These are phyloP conservation scores for Omphalotus guepiniiformis DNA, from an alignment of 768 basidiomycete species.

Conservation along the genomic window DNA sequence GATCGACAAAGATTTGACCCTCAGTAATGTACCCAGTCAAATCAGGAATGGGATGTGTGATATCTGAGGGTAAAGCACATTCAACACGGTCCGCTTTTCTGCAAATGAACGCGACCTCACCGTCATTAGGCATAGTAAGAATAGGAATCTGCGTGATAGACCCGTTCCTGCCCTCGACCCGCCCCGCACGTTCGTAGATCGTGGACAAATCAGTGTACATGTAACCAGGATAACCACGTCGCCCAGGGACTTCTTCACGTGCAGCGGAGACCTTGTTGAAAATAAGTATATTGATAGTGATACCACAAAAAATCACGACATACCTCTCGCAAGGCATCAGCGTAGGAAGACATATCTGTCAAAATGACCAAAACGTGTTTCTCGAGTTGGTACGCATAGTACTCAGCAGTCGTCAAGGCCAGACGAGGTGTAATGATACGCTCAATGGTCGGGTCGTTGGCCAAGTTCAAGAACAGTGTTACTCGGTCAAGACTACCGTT, in stretches of 20 bases:
- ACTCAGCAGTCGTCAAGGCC: slow-evolving; percentile 96
- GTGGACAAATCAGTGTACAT: slow-evolving; percentile 99
- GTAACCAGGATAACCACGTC: slow-evolving; percentile 97
- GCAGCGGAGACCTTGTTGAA: slow-evolving; percentile 84
- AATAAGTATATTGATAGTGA: slow-evolving; percentile 10
- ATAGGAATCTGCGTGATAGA: slow-evolving; percentile 99
- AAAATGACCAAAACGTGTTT: slow-evolving; percentile 99
- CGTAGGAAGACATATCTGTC: slow-evolving; percentile 99
- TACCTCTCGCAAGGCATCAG: slow-evolving; percentile 92
- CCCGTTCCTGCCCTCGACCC: slow-evolving; percentile 95
- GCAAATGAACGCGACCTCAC: slow-evolving; percentile 40
- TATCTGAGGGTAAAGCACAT: slow-evolving; percentile 53
- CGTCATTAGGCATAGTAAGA: slow-evolving; percentile 99
- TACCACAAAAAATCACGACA: slow-evolving; percentile 23
- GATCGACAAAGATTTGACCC: slow-evolving; percentile 98
- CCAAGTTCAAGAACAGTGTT: slow-evolving; percentile 96
- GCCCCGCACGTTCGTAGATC: slow-evolving; percentile 98
- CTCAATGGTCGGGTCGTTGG: slow-evolving; percentile 99
- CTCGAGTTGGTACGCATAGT: slow-evolving; percentile 99
- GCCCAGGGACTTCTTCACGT: slow-evolving; percentile 98
- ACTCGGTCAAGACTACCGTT: slow-evolving; percentile 97
- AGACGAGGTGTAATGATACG: slow-evolving; percentile 99
- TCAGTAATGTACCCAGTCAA: slow-evolving; percentile 99
- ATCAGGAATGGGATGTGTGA: slow-evolving; percentile 99
- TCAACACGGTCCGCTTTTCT: slow-evolving; percentile 12